Evolutionary conservation across 1,284 basidiomycete species (phyloP).

Genomic region (Cryptococcus floricola): DNA sequence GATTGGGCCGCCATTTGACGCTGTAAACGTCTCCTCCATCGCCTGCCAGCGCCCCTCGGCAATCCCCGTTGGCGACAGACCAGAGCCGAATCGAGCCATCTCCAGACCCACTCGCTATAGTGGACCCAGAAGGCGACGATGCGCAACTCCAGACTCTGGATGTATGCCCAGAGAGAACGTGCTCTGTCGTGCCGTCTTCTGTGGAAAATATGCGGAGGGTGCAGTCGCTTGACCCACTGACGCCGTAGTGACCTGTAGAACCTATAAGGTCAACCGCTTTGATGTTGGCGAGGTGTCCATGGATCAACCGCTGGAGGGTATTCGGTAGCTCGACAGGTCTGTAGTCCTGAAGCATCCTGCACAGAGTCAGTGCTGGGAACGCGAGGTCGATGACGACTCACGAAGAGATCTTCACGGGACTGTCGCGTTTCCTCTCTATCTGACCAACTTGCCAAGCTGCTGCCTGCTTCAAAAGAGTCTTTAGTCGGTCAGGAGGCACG

Average conservation of each 20-base stretch:
- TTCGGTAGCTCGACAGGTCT: constrained; percentile 35
- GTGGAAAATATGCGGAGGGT: constrained; percentile 43
- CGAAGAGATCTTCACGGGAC: constrained; percentile 17
- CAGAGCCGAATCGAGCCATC: constrained; percentile 53
- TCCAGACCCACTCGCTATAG: constrained; percentile 48
- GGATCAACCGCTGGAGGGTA: constrained; percentile 27
- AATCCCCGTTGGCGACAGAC: constrained; percentile 33
- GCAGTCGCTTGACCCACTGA: constrained; percentile 50
- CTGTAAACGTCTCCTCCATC: constrained; percentile 52
- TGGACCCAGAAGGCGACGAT: constrained; percentile 27
- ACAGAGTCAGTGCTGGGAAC: not conserved
- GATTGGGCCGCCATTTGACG: constrained; percentile 49
- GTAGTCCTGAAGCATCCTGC: constrained; percentile 42
- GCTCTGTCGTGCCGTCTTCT: constrained; percentile 18
- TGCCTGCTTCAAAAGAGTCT: constrained; percentile 51
- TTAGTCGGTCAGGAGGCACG: constrained; percentile 49
- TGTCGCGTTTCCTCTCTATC: constrained; percentile 1
- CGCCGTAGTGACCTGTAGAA: constrained; percentile 39
- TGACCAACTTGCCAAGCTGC: constrained; percentile 51
- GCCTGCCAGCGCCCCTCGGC: constrained; percentile 28
- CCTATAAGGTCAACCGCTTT: constrained; percentile 52
- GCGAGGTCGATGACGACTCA: constrained; percentile 7
- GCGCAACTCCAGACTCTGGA: constrained; percentile 52
- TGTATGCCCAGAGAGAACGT: constrained; percentile 45
- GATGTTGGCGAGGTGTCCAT: constrained; percentile 50